Evolutionary conservation across 305 asterid species (phyloP).

Genomic region (Fraxinus albicans): DNA sequence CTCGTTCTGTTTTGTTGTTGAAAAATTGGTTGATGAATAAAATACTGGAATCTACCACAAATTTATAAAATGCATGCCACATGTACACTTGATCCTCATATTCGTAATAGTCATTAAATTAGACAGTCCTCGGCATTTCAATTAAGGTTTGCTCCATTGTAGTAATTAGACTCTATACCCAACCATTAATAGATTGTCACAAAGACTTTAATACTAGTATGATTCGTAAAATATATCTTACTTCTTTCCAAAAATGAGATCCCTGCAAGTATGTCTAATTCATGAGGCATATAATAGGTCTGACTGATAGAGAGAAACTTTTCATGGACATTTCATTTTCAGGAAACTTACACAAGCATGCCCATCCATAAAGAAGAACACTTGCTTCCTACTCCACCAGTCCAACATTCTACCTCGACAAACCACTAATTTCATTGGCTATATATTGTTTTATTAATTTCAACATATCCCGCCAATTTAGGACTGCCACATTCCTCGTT

Average conservation of each 20-base stretch:
- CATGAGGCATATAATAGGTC: not conserved
- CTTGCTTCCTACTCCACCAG: not conserved
- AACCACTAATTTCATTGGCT: not conserved
- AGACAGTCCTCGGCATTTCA: not conserved
- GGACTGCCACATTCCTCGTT: not conserved
- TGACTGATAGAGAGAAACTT: not conserved
- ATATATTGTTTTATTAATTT: not conserved
- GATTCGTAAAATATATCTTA: not conserved
- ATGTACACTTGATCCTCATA: not conserved
- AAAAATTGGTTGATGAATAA: not conserved
- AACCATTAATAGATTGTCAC: not conserved
- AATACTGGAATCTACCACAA: conserved; percentile 6
- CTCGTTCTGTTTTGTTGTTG: conserved; percentile 5
- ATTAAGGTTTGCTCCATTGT: not conserved
- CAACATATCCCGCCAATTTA: conserved; percentile 2
- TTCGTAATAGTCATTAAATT: not conserved
- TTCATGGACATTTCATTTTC: not conserved
- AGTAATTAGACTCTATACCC: not conserved
- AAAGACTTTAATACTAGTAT: not conserved
- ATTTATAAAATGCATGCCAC: not conserved
- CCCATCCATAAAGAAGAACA: conserved; percentile 7
- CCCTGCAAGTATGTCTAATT: not conserved
- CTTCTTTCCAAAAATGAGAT: conserved; percentile 1
- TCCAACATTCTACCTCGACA: not conserved
- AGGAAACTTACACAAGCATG: not conserved